These are phyloP conservation scores for Coniella lustricola DNA, from an alignment of 2,329 filamentous ascomycete species.

Conservation along the genomic window DNA sequence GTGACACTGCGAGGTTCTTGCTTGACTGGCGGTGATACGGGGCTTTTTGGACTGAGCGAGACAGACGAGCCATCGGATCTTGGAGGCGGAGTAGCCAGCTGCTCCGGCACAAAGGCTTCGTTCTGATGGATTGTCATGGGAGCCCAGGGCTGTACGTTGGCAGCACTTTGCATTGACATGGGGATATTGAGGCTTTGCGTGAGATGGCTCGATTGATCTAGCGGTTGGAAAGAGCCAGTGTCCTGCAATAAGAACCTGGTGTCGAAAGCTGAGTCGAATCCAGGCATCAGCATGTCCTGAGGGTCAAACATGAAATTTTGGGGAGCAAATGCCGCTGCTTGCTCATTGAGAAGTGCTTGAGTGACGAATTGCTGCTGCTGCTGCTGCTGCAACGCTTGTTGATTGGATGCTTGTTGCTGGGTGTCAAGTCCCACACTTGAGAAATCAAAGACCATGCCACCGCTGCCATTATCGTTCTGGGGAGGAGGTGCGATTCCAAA, in stretches of 20 bases:
- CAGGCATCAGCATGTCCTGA: slow-evolving; percentile 13
- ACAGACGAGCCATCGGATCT: slow-evolving; percentile 9
- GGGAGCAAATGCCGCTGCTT: slow-evolving; percentile 34
- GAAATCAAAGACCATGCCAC: slow-evolving; percentile 2
- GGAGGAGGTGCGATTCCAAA: not conserved
- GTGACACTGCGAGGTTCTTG: slow-evolving; percentile 13
- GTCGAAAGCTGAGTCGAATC: slow-evolving; percentile 26
- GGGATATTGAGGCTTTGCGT: slow-evolving; percentile 30
- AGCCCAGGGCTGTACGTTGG: slow-evolving; percentile 37
- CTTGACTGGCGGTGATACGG: slow-evolving; percentile 22
- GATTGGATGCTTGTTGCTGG: slow-evolving; percentile 1
- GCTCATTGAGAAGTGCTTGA: slow-evolving; percentile 5
- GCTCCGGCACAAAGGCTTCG: slow-evolving; percentile 32
- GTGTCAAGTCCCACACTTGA: not conserved
- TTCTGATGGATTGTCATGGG: slow-evolving; percentile 27
- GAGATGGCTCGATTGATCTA: slow-evolving; percentile 18
- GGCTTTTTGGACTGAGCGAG: slow-evolving; percentile 18
- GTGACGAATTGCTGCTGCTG: slow-evolving; percentile 4
- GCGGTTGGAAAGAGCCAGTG: slow-evolving; percentile 12
- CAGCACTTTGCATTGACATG: slow-evolving; percentile 28
- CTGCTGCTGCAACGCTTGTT: too few relatives aligned
- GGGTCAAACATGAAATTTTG: slow-evolving; percentile 30
- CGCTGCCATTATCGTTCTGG: not conserved
- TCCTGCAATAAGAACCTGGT: slow-evolving; percentile 1
- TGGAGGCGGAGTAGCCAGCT: slow-evolving; percentile 23